Evolutionary conservation across 1,284 basidiomycete genomes (phyloP).

Genomic region (Marasmius tenuissimus): DNA sequence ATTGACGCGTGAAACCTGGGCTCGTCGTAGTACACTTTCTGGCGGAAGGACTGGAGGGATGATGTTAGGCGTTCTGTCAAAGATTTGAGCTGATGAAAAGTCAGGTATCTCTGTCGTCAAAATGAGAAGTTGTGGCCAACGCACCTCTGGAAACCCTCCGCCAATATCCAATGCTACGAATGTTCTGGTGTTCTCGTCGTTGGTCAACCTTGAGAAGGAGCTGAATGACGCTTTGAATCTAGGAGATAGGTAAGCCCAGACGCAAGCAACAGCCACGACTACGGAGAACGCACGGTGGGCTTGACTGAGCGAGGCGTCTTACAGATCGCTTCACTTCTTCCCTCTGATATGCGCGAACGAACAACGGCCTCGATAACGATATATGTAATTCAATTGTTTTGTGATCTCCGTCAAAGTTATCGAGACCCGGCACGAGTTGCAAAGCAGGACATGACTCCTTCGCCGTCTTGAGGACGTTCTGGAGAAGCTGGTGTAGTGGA

Average conservation of each 20-base stretch:
- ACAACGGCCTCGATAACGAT: slow-evolving; percentile 76
- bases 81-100: slow-evolving; percentile 45
- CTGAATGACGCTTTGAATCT: slow-evolving; percentile 77
- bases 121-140: slow-evolving; percentile 17
- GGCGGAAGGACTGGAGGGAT: slow-evolving; percentile 54
- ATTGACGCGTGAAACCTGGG: slow-evolving; percentile 83
- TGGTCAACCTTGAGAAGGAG: slow-evolving; percentile 64
- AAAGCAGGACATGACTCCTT: slow-evolving; percentile 45
- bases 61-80: slow-evolving; percentile 56
- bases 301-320: slow-evolving; percentile 42
- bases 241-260: slow-evolving; percentile 7
- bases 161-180: slow-evolving; percentile 78
- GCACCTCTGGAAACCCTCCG: slow-evolving; percentile 71
- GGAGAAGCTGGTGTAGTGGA: slow-evolving; percentile 46
- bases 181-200: slow-evolving; percentile 76
- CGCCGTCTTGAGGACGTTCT: slow-evolving; percentile 45
- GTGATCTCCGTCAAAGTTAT: slow-evolving; percentile 12
- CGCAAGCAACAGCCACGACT: background rate
- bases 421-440: slow-evolving; percentile 38
- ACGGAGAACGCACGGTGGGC: slow-evolving; percentile 45
- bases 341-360: slow-evolving; percentile 73
- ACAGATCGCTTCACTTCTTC: slow-evolving; percentile 65
- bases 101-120: background rate
- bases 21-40: slow-evolving; percentile 69
- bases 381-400: slow-evolving; percentile 56